These are phyloP conservation scores for Phytopythium sindhum DNA, from an alignment of 352 stramenopile species.

Conservation along the genomic window DNA sequence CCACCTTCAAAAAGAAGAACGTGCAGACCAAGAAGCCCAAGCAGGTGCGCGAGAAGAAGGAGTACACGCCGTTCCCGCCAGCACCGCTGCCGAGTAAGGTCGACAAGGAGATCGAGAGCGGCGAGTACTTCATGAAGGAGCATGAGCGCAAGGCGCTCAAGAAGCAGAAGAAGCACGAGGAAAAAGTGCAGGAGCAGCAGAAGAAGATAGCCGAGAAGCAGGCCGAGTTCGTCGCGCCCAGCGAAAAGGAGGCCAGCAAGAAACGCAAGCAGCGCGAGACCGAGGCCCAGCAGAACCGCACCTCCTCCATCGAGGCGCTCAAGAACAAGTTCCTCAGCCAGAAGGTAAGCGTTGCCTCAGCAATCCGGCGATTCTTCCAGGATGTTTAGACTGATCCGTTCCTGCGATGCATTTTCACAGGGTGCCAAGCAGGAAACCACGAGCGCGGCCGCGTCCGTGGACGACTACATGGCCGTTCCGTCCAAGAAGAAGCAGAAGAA, in stretches of 20 bases:
- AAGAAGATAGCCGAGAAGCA: constrained; percentile 74
- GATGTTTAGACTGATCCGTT: background rate
- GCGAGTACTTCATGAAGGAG: constrained; percentile 99
- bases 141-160: constrained; percentile 92
- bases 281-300: constrained; percentile 43
- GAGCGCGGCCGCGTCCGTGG: constrained; percentile 31
- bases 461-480: constrained; percentile 67
- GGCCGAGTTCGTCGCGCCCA: constrained; percentile 69
- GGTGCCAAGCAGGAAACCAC: constrained; percentile 30
- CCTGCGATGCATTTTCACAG: constrained; percentile 11
- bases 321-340: constrained; percentile 84
- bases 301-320: constrained; percentile 56
- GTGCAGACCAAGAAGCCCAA: constrained; percentile 95
- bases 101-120: constrained; percentile 97
- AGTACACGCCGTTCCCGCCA: constrained; percentile 99
- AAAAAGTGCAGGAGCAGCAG: constrained; percentile 53
- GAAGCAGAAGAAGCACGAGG: constrained; percentile 83
- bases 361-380: too few relatives aligned
- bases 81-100: constrained; percentile 95
- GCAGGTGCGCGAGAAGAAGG: constrained; percentile 89
- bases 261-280: constrained; percentile 77
- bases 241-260: constrained; percentile 71
- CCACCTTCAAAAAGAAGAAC: constrained; percentile 99
- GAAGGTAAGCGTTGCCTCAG: constrained; percentile 33
- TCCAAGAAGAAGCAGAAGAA: constrained; percentile 61